Conservation (phyloP, 1,284 basidiomycete genomes). For the Vanrija sp. region DNA sequence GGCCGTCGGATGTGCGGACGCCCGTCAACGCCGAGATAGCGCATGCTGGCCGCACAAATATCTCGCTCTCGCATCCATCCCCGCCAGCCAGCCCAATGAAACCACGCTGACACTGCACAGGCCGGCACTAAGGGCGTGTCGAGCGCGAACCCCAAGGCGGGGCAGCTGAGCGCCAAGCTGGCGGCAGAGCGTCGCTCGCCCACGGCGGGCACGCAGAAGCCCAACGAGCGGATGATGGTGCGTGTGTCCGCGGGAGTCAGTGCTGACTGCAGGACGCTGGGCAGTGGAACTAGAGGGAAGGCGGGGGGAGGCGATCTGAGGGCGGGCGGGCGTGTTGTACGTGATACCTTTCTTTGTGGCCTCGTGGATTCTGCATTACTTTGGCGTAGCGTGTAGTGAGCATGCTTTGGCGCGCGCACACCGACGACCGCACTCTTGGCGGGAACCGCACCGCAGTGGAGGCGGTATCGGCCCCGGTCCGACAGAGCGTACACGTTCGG, state of each 20-base stretch:
- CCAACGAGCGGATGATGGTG: slow-evolving; percentile 45
- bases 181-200: slow-evolving; percentile 25
- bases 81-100: background rate
- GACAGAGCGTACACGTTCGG: too few species aligned
- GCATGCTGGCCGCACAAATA: background rate
- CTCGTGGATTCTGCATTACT: background rate
- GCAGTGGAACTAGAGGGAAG: slow-evolving; percentile 15
- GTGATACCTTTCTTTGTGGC: background rate
- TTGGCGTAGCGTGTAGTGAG: background rate
- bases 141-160: slow-evolving; percentile 40
- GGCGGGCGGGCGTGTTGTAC: background rate
- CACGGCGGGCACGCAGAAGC: background rate
- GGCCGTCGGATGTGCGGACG: background rate
- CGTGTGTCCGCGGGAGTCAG: slow-evolving; percentile 10
- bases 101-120: slow-evolving; percentile 20
- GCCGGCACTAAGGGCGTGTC: slow-evolving; percentile 42
- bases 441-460: background rate
- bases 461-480: too few species aligned
- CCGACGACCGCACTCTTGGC: background rate
- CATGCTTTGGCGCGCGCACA: too few species aligned
- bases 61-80: background rate
- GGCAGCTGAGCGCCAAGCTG: slow-evolving; percentile 42
- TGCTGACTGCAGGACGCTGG: slow-evolving; percentile 13
- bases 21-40: background rate
- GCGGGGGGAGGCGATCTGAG: background rate